Percentiles rank a stretch among this genome's conserved stretches.
Evolutionary conservation across 2,329 filamentous ascomycete genomes (phyloP).

Genomic region (Aureobasidium pullulans): DNA sequence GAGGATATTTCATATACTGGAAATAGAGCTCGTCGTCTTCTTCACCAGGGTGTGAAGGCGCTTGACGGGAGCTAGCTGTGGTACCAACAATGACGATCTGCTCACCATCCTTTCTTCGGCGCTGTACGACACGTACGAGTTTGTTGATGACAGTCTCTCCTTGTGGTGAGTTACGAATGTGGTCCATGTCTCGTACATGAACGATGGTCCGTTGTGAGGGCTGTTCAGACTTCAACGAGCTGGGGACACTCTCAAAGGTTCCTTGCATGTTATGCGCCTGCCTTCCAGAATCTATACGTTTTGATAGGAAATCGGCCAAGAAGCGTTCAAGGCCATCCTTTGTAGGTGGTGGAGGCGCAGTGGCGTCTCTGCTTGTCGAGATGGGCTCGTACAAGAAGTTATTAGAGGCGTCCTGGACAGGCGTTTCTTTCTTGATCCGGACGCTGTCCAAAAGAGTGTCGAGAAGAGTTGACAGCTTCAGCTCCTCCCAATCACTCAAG

Average conservation of each 20-base stretch:
- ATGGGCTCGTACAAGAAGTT: background rate
- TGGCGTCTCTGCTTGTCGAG: background rate
- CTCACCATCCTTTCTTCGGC: conserved; percentile 62
- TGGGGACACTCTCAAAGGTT: conserved; percentile 1
- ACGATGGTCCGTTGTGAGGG: conserved; percentile 49
- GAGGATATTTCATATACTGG: conserved; percentile 2
- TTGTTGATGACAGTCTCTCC: conserved; percentile 63
- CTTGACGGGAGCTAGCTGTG: conserved; percentile 38
- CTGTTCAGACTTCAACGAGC: background rate
- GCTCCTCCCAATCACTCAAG: conserved; percentile 22
- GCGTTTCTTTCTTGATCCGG: conserved; percentile 16
- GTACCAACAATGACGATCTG: conserved; percentile 76
- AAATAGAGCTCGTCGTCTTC: conserved; percentile 35
- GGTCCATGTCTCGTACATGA: conserved; percentile 68
- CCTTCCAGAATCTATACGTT: conserved; percentile 8
- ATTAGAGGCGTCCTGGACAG: background rate
- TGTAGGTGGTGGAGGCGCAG: background rate
- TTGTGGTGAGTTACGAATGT: conserved; percentile 62
- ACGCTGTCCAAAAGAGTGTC: conserved; percentile 26
- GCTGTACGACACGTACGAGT: conserved; percentile 64
- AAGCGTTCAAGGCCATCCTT: background rate
- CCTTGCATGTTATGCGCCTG: conserved; percentile 8
- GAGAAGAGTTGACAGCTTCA: conserved; percentile 24
- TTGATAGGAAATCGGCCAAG: conserved; percentile 9
- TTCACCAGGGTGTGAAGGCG: conserved; percentile 15